Conservation (phyloP, 2,329 filamentous ascomycete genomes). For the Neoascochyta sp. region DNA sequence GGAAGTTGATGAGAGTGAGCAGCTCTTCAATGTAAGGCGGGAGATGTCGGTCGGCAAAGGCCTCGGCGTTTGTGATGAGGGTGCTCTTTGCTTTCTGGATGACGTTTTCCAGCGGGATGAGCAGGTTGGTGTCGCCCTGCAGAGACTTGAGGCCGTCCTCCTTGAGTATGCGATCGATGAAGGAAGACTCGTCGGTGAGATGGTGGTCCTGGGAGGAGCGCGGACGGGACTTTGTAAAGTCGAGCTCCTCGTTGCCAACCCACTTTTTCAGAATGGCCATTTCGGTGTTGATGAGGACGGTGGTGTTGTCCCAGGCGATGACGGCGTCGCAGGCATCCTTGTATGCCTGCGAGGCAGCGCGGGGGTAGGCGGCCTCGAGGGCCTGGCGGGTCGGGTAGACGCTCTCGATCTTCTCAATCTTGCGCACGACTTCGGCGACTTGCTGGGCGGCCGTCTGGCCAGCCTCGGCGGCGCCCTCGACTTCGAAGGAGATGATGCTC, state of each 20-base stretch:
- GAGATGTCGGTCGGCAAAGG: slow-evolving; percentile 83
- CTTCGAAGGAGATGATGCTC: slow-evolving; percentile 86
- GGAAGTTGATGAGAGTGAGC: slow-evolving; percentile 94
- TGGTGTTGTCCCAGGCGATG: slow-evolving; percentile 95
- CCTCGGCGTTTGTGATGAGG: slow-evolving; percentile 77
- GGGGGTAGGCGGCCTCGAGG: slow-evolving; percentile 70
- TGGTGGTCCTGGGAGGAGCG: slow-evolving; percentile 67
- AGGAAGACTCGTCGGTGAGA: slow-evolving; percentile 84
- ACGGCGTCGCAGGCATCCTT: slow-evolving; percentile 82
- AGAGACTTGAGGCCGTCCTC: slow-evolving; percentile 91
- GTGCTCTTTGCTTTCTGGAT: slow-evolving; percentile 93
- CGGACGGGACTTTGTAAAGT: slow-evolving; percentile 75
- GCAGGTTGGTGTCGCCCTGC: slow-evolving; percentile 79
- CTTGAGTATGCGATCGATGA: slow-evolving; percentile 90
- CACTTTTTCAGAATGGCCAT: slow-evolving; percentile 87
- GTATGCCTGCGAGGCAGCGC: slow-evolving; percentile 73
- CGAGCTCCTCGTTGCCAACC: slow-evolving; percentile 94
- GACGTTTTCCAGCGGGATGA: slow-evolving; percentile 76
- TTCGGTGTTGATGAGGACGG: slow-evolving; percentile 91
- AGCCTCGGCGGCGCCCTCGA: slow-evolving; percentile 87
- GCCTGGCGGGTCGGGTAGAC: slow-evolving; percentile 78
- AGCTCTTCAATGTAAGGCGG: slow-evolving; percentile 96
- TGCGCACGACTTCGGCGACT: slow-evolving; percentile 81
- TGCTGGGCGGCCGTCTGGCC: slow-evolving; percentile 85
- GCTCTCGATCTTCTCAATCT: slow-evolving; percentile 84